Evolutionary conservation across 495 filamentous ascomycete species (phyloP).

Genomic region (Talaromyces stipitatus): DNA sequence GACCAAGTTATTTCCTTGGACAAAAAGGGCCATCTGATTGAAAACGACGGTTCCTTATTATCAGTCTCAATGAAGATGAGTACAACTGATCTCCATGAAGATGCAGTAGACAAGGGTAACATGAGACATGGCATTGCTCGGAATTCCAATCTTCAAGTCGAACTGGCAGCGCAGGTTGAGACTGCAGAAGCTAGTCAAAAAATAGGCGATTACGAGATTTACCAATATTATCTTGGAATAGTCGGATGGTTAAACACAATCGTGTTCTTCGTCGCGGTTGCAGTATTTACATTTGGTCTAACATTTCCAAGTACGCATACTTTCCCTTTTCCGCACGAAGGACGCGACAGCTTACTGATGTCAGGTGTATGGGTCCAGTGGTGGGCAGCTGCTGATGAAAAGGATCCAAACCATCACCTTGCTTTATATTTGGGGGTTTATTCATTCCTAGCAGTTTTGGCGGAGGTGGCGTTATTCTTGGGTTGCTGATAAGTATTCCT

Average conservation of each 20-base stretch:
- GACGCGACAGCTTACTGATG: too few species aligned
- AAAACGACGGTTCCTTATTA: too few species aligned
- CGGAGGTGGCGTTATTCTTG: slow-evolving; percentile 34
- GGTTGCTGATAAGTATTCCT: slow-evolving; percentile 32
- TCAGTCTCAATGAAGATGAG: too few species aligned
- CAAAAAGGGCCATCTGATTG: slow-evolving; percentile 9
- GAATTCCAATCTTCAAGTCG: slow-evolving; percentile 6
- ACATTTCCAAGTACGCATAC: slow-evolving; percentile 10
- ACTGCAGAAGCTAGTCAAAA: slow-evolving; percentile 16
- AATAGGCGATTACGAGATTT: slow-evolving; percentile 28
- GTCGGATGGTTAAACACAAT: slow-evolving; percentile 21
- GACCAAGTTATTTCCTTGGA: slow-evolving; percentile 16
- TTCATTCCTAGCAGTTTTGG: slow-evolving; percentile 37
- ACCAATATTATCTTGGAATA: slow-evolving; percentile 16
- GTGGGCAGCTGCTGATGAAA: slow-evolving; percentile 41
- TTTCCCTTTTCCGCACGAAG: too few species aligned
- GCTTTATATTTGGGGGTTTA: slow-evolving; percentile 51
- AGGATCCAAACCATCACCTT: slow-evolving; percentile 28
- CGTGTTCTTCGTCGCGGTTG: slow-evolving; percentile 7
- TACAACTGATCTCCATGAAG: too few species aligned
- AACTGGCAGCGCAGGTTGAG: background rate
- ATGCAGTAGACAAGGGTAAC: too few species aligned
- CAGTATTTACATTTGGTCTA: slow-evolving; percentile 12
- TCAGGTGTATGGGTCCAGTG: slow-evolving; percentile 45
- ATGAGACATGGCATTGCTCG: too few species aligned